Evolutionary conservation across 495 filamentous ascomycete genomes (phyloP).

Genomic region (Neurospora sp.): DNA sequence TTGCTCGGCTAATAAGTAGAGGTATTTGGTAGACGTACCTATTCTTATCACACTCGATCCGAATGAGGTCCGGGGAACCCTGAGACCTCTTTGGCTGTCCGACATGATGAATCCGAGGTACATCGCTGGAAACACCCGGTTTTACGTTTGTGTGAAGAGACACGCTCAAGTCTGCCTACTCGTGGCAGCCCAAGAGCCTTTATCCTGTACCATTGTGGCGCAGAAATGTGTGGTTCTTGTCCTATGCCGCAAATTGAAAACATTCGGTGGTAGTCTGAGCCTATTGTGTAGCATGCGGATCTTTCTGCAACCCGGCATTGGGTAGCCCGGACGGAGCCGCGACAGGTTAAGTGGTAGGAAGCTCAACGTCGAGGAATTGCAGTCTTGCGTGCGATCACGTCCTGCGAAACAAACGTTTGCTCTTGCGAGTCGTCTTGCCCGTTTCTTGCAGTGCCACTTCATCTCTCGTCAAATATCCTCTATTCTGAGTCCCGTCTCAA

Average conservation of each 20-base stretch:
- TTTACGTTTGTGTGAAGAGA: not conserved
- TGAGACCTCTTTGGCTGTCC: not conserved
- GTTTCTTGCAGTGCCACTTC: not conserved
- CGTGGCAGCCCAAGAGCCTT: not conserved
- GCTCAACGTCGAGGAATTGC: not conserved
- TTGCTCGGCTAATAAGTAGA: not conserved
- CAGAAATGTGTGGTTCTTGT: not conserved
- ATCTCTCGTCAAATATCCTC: not conserved
- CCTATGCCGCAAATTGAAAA: not conserved
- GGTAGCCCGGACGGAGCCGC: not conserved
- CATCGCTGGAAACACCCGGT: not conserved
- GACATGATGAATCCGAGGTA: not conserved
- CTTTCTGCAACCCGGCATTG: not conserved
- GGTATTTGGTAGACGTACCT: not conserved
- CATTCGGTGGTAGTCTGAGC: not conserved
- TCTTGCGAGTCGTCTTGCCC: not conserved
- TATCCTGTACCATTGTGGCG: not conserved
- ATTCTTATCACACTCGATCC: not conserved
- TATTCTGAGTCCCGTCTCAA: not conserved
- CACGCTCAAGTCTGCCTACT: not conserved
- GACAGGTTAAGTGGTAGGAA: not conserved
- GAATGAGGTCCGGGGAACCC: not conserved
- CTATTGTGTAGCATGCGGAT: not conserved
- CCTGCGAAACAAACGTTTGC: not conserved
- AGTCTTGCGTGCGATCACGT: not conserved